These are phyloP conservation scores for Solanum peruvianum DNA, from an alignment of 257 asterid genomes.

Conservation along the genomic window DNA sequence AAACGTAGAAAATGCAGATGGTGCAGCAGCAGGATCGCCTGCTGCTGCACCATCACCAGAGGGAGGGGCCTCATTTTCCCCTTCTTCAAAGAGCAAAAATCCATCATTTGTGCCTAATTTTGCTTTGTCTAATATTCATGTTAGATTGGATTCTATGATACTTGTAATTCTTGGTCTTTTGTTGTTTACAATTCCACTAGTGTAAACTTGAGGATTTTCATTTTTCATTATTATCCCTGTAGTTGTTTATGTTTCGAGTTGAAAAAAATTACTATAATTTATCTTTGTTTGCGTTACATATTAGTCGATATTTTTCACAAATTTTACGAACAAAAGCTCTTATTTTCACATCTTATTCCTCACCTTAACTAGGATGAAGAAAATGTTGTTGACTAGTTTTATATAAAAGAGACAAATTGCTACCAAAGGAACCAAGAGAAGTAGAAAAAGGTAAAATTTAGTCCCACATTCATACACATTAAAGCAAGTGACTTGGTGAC, in stretches of 20 bases:
- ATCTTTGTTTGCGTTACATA: not conserved
- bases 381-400: not conserved
- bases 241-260: not conserved
- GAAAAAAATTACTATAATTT: not conserved
- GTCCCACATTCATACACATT: not conserved
- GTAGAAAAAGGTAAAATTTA: not conserved
- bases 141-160: not conserved
- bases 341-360: not conserved
- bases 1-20: constrained; percentile 5
- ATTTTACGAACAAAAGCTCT: not conserved
- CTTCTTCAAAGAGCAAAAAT: constrained; percentile 40
- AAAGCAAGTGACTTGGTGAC: not conserved
- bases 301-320: not conserved
- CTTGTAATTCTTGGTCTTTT: not conserved
- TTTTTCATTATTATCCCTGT: not conserved
- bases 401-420: not conserved
- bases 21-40: constrained; percentile 10
- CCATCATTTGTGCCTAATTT: constrained; percentile 13
- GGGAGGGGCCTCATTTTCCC: constrained; percentile 24
- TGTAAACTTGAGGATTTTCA: not conserved
- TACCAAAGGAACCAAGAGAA: not conserved
- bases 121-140: not conserved
- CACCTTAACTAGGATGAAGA: not conserved
- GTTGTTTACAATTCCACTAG: not conserved
- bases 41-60: constrained; percentile 21